phyloP scores from a whole-genome alignment of 2,329 filamentous ascomycete species.

The Ophiosphaerella herpotricha region DNA sequence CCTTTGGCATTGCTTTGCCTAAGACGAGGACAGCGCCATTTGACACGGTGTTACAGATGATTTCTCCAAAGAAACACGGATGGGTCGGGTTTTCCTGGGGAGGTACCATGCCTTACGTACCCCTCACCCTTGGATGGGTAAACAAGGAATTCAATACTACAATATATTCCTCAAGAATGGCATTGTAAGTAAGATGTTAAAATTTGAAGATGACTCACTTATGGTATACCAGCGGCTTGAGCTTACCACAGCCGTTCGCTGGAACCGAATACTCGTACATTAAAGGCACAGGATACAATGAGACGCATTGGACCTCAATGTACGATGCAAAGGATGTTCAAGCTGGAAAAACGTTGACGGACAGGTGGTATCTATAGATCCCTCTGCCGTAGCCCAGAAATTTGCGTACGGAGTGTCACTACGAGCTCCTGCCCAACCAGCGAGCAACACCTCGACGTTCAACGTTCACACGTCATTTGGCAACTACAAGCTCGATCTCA shows the following conservation, averaged over 20 bases:
- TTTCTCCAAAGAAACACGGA: constrained; percentile 50
- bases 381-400: constrained; percentile 18
- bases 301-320: constrained; percentile 40
- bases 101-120: constrained; percentile 56
- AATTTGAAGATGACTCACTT: not conserved
- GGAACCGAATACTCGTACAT: constrained; percentile 35
- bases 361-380: constrained; percentile 22
- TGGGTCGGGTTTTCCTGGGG: constrained; percentile 58
- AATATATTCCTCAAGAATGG: constrained; percentile 51
- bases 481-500: constrained; percentile 33
- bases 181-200: constrained; percentile 45
- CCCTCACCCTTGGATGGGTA: constrained; percentile 53
- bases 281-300: constrained; percentile 38
- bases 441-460: constrained; percentile 38
- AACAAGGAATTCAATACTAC: constrained; percentile 46
- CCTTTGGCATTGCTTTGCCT: constrained; percentile 45
- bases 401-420: constrained; percentile 33
- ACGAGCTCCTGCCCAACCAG: constrained; percentile 26
- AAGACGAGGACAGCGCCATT: constrained; percentile 36
- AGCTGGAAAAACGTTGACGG: constrained; percentile 36
- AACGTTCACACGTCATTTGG: constrained; percentile 36
- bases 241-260: constrained; percentile 32
- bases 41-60: constrained; percentile 52
- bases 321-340: constrained; percentile 37
- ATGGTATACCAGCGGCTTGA: constrained; percentile 25